Conservation (phyloP, 192 early-diverging fungal species). For the Coemansia sp. region DNA sequence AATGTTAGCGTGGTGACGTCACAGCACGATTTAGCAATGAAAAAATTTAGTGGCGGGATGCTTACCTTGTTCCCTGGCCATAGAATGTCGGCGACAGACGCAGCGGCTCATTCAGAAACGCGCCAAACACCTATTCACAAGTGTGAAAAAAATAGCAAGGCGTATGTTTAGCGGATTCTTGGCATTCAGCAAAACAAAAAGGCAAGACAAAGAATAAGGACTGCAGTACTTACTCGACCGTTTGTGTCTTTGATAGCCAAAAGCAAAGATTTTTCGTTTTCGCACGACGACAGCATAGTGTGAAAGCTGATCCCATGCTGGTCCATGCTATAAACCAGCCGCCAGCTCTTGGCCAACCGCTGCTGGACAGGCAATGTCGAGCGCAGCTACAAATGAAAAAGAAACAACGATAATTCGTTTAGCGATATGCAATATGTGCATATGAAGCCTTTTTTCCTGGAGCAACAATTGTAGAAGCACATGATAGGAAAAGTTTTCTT, state of each 20-base stretch:
- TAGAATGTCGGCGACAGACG: conserved; percentile 66
- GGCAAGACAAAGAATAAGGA: background rate
- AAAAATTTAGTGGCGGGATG: background rate
- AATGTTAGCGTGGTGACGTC: background rate
- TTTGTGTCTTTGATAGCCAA: conserved; percentile 67
- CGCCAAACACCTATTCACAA: conserved; percentile 69
- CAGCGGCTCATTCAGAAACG: conserved; percentile 68
- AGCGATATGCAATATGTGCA: background rate
- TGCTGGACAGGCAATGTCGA: conserved; percentile 73
- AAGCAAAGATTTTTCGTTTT: conserved; percentile 65
- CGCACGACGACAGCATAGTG: conserved; percentile 70
- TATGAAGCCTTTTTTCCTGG: background rate
- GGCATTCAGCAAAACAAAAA: background rate
- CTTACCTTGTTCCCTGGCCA: conserved; percentile 79
- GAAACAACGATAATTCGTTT: no score
- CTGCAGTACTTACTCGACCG: conserved; percentile 31
- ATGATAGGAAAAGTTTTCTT: background rate
- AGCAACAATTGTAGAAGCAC: background rate
- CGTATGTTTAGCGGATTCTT: no score
- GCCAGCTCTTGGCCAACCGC: conserved; percentile 74
- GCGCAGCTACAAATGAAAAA: conserved; percentile 75
- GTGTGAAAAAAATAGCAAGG: background rate
- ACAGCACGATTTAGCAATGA: background rate
- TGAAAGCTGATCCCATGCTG: conserved; percentile 90
- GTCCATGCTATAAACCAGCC: conserved; percentile 85